Evolutionary conservation across 805 yeast species (phyloP).

Genomic region (Schizosaccharomyces osmophilus): DNA sequence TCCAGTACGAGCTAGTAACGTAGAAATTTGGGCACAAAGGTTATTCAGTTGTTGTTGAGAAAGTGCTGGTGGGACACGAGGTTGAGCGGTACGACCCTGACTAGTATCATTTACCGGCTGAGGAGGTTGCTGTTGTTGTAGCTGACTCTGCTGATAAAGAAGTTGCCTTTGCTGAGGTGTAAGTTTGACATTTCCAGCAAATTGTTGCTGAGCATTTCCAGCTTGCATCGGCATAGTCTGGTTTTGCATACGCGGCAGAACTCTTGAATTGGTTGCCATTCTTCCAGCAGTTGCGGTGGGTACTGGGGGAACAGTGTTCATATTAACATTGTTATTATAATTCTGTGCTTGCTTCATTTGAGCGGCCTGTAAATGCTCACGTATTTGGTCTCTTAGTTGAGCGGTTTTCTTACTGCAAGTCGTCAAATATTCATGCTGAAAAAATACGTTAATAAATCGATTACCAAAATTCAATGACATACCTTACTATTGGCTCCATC

Average conservation of each 20-base stretch:
- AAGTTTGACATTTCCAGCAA: not conserved
- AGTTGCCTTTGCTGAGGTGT: conserved; percentile 1
- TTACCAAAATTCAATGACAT: not conserved
- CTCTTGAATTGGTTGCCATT: not conserved
- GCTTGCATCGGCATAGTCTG: not conserved
- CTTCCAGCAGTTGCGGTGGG: not conserved
- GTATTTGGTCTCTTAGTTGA: conserved; percentile 2
- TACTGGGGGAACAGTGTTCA: not conserved
- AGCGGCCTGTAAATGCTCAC: not conserved
- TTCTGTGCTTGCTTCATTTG: not conserved
- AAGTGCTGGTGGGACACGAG: not conserved
- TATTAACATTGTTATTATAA: not conserved
- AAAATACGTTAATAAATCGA: not conserved
- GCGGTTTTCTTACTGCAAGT: not conserved
- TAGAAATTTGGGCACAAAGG: not conserved
- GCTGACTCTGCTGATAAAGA: not conserved
- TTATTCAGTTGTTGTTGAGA: not conserved
- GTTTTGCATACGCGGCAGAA: not conserved
- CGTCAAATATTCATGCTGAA: not conserved
- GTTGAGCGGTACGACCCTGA: not conserved
- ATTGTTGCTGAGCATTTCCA: not conserved
- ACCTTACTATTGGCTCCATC: not conserved
- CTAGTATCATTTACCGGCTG: not conserved
- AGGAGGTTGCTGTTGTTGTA: not conserved
- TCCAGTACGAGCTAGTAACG: not conserved